Base-by-base conservation (phyloP, 306 rosid genomes). In the Bauhinia variegata region DNA sequence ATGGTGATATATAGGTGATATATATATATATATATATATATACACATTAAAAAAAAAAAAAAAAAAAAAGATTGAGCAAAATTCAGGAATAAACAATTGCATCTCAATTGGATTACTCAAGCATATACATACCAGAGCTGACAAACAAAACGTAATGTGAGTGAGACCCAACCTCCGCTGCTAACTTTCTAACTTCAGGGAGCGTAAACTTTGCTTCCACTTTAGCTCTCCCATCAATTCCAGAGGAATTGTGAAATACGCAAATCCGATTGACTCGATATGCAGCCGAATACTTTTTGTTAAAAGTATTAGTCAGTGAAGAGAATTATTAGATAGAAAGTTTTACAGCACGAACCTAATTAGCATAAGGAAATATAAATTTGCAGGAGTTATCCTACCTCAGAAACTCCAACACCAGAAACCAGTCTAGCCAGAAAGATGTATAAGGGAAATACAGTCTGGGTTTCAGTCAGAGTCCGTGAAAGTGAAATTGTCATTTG, bases 181-280 rank as follows among this genome's bases (percentile, higher is more conserved):
- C 86, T 43, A 93, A 81, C 90, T 83, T 90, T 42, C 69, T 76
- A 58, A 75, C 65, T 44, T 85, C 92, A 34, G 89, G 96, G 28
- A 95, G 97, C 48, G 58, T 61, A 70, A 95, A 86, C 37, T 60
- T 76, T 54, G 91, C 92, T 73, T 77, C 73, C 42, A 82, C 75
- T 73, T 62, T 76, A 73, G 76, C 38, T 42, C 68, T 77, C 60
- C 84, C 78, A 38, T 75, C 85, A 71, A 54, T 61, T 53, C 73
- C 81, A 48, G 68, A 19, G 12, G 81, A 52, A 70, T 73, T 76
- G 63, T 31, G 75, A 54, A 88, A 61, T 63, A 73, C 73, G 75
- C 75, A 80, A 60, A 86, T 82, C 54, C 77, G 89, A 77, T 61
- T 73, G 73, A 85, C 76, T 59, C 77, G 83, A 83, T 92, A 89